Conservation (phyloP, 306 rosid species). For the Gleditsia sinensis region DNA sequence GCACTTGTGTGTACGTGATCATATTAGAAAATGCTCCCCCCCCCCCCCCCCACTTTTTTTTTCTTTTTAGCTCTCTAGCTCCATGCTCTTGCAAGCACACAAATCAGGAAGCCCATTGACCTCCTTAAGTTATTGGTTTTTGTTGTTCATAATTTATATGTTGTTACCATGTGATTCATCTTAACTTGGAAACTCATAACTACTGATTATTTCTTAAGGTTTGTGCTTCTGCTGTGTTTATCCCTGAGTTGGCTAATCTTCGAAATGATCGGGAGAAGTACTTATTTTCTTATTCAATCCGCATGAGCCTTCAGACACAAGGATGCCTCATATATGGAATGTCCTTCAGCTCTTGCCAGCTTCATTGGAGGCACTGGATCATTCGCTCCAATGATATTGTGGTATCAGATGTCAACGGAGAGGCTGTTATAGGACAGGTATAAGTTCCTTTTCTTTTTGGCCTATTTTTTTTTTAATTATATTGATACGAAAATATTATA, state of each 20-base stretch:
- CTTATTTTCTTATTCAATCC: conserved; percentile 74
- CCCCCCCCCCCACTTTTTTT: too few species aligned
- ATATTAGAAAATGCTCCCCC: neutral
- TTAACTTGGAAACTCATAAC: conserved; percentile 30
- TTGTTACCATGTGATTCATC: neutral
- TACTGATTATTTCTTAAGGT: conserved; percentile 52
- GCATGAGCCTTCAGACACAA: conserved; percentile 69
- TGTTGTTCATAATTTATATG: too few species aligned
- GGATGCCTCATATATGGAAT: conserved; percentile 72
- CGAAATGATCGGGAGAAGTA: conserved; percentile 41
- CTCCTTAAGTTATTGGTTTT: neutral
- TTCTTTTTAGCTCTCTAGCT: neutral
- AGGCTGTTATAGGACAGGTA: conserved; percentile 93
- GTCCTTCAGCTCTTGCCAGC: conserved; percentile 72
- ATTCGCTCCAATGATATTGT: conserved; percentile 58
- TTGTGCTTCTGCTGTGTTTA: conserved; percentile 73
- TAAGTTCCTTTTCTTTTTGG: neutral
- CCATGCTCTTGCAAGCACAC: neutral
- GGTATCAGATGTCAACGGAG: conserved; percentile 52
- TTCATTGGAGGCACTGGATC: conserved; percentile 75
- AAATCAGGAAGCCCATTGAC: neutral
- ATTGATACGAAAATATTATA: too few species aligned
- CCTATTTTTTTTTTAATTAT: too few species aligned
- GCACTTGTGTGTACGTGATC: neutral
- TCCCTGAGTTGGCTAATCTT: conserved; percentile 63